Conservation (phyloP, 208 protist genomes). For the Trypanosoma rangeli region DNA sequence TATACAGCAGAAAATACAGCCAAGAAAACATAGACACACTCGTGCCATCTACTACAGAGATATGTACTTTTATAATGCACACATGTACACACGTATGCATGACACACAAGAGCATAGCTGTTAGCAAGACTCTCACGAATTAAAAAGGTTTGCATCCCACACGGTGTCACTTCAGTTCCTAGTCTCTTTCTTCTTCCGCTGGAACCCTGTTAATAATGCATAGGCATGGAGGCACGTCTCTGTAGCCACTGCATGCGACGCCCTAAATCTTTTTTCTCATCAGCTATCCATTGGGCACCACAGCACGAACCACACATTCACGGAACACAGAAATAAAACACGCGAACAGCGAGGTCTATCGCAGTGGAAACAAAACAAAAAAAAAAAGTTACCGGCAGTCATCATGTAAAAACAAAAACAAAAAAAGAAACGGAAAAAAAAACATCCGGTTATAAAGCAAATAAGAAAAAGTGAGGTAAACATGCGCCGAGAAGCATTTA, state of each 20-base stretch:
- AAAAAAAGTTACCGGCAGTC: not conserved
- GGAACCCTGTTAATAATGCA: not conserved
- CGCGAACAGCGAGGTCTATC: not conserved
- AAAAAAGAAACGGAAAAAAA: constrained; percentile 11
- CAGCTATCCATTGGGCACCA: not conserved
- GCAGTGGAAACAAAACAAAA: not conserved
- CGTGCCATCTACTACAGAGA: not conserved
- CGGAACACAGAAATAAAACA: not conserved
- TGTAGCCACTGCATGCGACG: not conserved
- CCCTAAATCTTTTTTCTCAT: not conserved
- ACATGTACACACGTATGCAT: not conserved
- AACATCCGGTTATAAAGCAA: not conserved
- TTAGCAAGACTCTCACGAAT: not conserved
- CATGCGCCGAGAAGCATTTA: not conserved
- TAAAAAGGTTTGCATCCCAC: not conserved
- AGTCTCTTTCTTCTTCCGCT: not conserved
- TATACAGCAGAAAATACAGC: not conserved
- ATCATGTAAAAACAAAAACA: constrained; percentile 6
- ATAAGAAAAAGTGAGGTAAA: not conserved
- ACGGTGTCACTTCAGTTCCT: not conserved
- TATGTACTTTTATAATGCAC: too few species aligned
- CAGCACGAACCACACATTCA: not conserved
- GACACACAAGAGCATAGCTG: not conserved
- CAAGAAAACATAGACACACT: constrained; percentile 3
- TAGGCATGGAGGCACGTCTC: not conserved